These are phyloP conservation scores for Excoecaria cochinchinensis DNA, from an alignment of 345 rosid genomes.

Conservation along the genomic window DNA sequence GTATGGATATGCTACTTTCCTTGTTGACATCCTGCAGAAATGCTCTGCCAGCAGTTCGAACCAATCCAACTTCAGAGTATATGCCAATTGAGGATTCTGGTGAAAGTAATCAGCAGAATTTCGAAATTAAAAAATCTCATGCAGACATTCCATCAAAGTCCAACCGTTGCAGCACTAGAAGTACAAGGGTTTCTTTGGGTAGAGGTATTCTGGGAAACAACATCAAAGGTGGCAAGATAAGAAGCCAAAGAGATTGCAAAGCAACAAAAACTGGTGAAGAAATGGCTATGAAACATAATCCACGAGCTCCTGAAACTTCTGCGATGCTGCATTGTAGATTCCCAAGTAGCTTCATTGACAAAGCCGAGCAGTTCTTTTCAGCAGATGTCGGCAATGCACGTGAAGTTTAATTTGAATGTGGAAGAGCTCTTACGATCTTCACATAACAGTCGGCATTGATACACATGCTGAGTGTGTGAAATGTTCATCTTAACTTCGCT, in stretches of 20 bases:
- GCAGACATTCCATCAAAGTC: constrained; percentile 36
- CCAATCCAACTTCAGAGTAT: constrained; percentile 33
- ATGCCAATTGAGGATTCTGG: constrained; percentile 32
- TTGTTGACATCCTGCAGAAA: constrained; percentile 64
- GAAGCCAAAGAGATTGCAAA: constrained; percentile 51
- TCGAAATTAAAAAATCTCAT: constrained; percentile 41
- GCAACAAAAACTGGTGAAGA: constrained; percentile 51
- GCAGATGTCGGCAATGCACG: constrained; percentile 20
- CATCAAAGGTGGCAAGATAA: constrained; percentile 42
- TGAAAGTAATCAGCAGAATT: constrained; percentile 41
- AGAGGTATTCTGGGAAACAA: constrained; percentile 41
- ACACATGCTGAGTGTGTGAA: not conserved
- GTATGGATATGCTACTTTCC: constrained; percentile 67
- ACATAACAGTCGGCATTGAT: not conserved
- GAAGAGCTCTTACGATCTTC: not conserved
- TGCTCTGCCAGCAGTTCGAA: constrained; percentile 23
- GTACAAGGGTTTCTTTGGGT: constrained; percentile 28
- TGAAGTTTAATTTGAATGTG: constrained; percentile 10
- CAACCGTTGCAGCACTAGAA: constrained; percentile 38
- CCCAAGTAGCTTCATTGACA: constrained; percentile 54
- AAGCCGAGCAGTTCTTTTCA: constrained; percentile 63
- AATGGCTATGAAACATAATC: constrained; percentile 29
- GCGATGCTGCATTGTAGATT: constrained; percentile 54
- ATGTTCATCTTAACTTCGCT: not conserved
- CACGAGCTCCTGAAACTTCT: constrained; percentile 35